These are phyloP conservation scores for Phtheirospermum japonicum DNA, from an alignment of 257 asterid genomes.

Conservation along the genomic window DNA sequence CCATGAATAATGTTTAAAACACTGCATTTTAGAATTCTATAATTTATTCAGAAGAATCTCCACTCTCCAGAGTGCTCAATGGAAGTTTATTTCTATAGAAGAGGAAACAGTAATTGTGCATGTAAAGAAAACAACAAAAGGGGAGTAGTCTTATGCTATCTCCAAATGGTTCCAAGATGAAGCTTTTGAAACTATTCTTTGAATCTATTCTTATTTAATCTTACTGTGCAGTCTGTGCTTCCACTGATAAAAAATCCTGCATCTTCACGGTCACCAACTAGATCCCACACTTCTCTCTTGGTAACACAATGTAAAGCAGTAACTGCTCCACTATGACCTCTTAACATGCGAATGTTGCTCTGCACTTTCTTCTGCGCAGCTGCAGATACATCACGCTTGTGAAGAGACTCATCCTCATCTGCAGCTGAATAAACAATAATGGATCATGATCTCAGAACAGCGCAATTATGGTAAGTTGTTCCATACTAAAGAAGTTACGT, in stretches of 20 bases:
- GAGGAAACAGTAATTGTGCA: constrained; percentile 4
- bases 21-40: constrained; percentile 1
- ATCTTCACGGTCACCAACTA: constrained; percentile 92
- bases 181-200: constrained; percentile 8
- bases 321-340: constrained; percentile 93
- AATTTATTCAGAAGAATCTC: constrained; percentile 17
- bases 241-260: constrained; percentile 95
- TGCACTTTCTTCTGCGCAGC: constrained; percentile 82
- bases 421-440: constrained; percentile 39
- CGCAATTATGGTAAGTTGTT: constrained; percentile 20
- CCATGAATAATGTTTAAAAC: background rate
- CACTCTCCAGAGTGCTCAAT: background rate
- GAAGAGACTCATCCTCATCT: constrained; percentile 61
- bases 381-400: constrained; percentile 61
- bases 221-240: constrained; percentile 92
- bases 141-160: constrained; percentile 8
- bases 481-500: constrained; percentile 14
- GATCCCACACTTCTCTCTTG: constrained; percentile 94
- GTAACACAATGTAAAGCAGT: constrained; percentile 94
- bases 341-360: constrained; percentile 74
- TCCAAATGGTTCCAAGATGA: constrained; percentile 6
- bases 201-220: constrained; percentile 26
- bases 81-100: constrained; percentile 18
- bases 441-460: constrained; percentile 27
- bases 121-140: constrained; percentile 4